phyloP scores from a whole-genome alignment of 1,284 basidiomycete species.

The Thecaphora thlaspeos region DNA sequence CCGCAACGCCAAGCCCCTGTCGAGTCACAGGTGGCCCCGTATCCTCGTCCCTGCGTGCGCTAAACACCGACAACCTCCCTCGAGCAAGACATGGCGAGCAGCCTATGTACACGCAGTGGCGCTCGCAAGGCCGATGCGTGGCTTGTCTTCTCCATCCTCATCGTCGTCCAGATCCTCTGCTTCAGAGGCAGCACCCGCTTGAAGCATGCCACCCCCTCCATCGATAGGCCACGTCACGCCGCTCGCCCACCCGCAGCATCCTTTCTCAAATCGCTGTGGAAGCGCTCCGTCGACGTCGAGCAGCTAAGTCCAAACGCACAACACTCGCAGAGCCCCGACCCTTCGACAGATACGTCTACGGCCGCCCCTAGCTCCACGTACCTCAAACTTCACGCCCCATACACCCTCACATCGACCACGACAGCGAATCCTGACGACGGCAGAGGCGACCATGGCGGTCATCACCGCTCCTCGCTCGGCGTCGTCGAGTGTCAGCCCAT shows the following conservation, averaged over 20 bases:
- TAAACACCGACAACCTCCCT: too few species aligned
- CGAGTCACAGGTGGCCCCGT: too few species aligned
- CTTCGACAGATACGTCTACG: too few species aligned
- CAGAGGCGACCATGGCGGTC: too few species aligned
- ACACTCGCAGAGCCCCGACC: slow-evolving; percentile 2
- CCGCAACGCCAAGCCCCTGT: too few species aligned
- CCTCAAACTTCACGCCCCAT: too few species aligned
- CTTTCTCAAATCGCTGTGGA: neutral
- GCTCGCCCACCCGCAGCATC: neutral
- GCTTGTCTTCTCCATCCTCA: slow-evolving; percentile 33
- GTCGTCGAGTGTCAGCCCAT: slow-evolving; percentile 24
- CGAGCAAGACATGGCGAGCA: neutral
- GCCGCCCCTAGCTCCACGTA: too few species aligned
- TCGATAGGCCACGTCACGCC: too few species aligned
- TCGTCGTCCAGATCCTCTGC: slow-evolving; percentile 38
- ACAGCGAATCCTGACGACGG: neutral
- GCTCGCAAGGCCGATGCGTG: slow-evolving; percentile 24
- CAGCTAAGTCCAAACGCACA: slow-evolving; percentile 1
- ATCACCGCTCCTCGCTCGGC: neutral
- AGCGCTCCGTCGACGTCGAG: slow-evolving; percentile 3
- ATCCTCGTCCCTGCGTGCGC: too few species aligned
- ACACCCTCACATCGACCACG: slow-evolving; percentile 4
- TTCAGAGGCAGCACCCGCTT: slow-evolving; percentile 23
- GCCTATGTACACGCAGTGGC: too few species aligned
- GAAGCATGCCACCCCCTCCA: neutral